Conservation (phyloP, 2,329 filamentous ascomycete genomes). For the Pseudogymnoascus sp. region DNA sequence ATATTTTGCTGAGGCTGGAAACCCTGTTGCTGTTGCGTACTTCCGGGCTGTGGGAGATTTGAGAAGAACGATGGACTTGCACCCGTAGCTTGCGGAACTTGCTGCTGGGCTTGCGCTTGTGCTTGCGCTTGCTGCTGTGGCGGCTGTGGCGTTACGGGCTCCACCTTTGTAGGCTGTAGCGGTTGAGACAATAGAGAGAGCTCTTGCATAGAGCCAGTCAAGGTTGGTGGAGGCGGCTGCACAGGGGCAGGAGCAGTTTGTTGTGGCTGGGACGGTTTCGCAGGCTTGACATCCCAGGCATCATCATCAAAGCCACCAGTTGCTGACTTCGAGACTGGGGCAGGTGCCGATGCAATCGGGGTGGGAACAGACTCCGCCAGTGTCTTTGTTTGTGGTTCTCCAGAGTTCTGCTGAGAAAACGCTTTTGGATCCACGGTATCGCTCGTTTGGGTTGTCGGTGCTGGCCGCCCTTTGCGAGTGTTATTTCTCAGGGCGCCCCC, state of each 20-base stretch:
- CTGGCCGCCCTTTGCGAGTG: slow-evolving; percentile 82
- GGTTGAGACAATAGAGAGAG: slow-evolving; percentile 56
- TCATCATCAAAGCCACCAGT: slow-evolving; percentile 81
- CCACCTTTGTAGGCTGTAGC: slow-evolving; percentile 45
- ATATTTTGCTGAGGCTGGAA: slow-evolving; percentile 34
- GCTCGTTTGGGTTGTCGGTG: slow-evolving; percentile 76
- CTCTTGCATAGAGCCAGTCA: slow-evolving; percentile 65
- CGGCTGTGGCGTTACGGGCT: slow-evolving; percentile 28
- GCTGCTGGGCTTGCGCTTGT: slow-evolving; percentile 27
- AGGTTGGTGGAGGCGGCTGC: slow-evolving; percentile 38
- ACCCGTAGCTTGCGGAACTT: slow-evolving; percentile 40
- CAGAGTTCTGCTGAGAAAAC: slow-evolving; percentile 58
- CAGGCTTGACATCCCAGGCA: slow-evolving; percentile 91
- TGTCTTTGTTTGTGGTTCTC: slow-evolving; percentile 27
- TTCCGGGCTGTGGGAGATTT: slow-evolving; percentile 39
- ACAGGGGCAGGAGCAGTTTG: slow-evolving; percentile 33
- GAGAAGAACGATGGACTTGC: slow-evolving; percentile 54
- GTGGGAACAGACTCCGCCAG: slow-evolving; percentile 39
- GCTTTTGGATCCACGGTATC: slow-evolving; percentile 83
- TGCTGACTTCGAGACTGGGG: slow-evolving; percentile 40
- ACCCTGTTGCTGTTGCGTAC: slow-evolving; percentile 29
- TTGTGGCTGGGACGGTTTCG: slow-evolving; percentile 44
- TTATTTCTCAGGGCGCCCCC: slow-evolving; percentile 91
- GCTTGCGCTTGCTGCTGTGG: slow-evolving; percentile 29
- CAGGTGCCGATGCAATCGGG: slow-evolving; percentile 33